Evolutionary conservation across 495 filamentous ascomycete species (phyloP), one percentile per base, ranked within the genome.

Genomic region (Penicillium antarcticum): DNA sequence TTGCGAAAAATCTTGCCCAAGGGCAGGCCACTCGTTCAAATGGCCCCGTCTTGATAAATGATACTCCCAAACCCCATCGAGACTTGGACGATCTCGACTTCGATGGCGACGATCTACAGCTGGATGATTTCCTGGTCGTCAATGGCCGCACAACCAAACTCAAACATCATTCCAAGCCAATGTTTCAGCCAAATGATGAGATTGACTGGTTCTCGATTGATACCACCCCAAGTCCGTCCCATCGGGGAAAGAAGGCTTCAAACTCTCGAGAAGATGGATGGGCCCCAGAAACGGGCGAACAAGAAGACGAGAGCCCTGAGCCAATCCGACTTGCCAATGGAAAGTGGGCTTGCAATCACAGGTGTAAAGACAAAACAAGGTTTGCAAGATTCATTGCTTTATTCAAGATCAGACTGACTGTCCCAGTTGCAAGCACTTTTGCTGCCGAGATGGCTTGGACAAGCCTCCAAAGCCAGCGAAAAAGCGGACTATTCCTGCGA

Each of bases 311-410:
- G 7, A 53, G 69, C 13, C 60, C 66, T 16, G 76, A 77, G 33
- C 78, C 83, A 2, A 56, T 72, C 10, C 80, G 76, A 53, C 80
- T 95, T 48, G 70, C 80, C 0, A 97, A 92, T 67, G 94, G 92
- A 1, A 94, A 83, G 58, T 97, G 87, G 85, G 78, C 79, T 37
- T 97, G 92, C 70, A 91, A 91, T 50, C 92, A 98, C 58, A 74
- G 68, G 32, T 98, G 90, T 62, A 89, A 85, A 32, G 80, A 88
- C 52, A 87, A 86, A 53, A 84, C 79, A n/a, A 82, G 72, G 67
- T 80, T 7, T 36, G 8, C 13, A 3, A 75, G 62, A 29, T 56
- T 44, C 16, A 76, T 74, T 53, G 5, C 11, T 19, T 9, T 19
- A 2, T 12, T 68, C 58, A 12, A 5, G 6, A 18, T 24, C 13